Evolutionary conservation across 345 rosid species (phyloP), one percentile per base, ranked within the genome.

Genomic region (Rubroshorea leprosula): DNA sequence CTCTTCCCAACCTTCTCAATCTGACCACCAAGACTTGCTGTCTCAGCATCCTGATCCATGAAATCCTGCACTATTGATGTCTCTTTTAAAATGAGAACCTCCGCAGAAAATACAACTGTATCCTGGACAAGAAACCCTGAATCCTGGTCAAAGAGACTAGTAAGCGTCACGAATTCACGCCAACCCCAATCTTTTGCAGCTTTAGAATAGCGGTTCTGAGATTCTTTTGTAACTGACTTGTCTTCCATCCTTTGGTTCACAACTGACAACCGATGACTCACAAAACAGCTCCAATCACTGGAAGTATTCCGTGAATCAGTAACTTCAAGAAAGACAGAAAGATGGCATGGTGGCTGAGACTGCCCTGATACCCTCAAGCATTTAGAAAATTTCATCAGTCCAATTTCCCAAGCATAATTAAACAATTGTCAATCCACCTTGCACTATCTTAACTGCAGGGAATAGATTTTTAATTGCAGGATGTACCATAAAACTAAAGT

Each of bases 161-260:
- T 90, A 45, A 90, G 97, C 1, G 99, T 90, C 73, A 94, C 96
- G 77, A 94, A 94, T 67, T 94, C 99, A 68, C 99, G 97, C 99
- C 99, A 94, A 54, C 99, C 99, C 99, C 99, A 94, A 69, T 94
- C 99, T 70, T 94, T 94, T 64, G 99, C 99, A 67, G 97, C 95
- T 81, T 94, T 94, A 58, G 97, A 94, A 76, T 90, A 85, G 55
- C 97, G 97, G 70, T 94, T 90, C 71, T 94, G 97, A 77, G 99
- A 94, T 76, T 90, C 97, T 73, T 94, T 94, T n/a, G 85, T 84
- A 46, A 90, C 93, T 51, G 99, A 87, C 69, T 90, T 94, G 74
- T 94, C 97, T 72, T 94, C 97, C 79, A 68, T 58, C 72, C 67
- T 85, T 72, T 80, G 95, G 80, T 87, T 94, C 70, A 87, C 89